These are phyloP conservation scores for Castanospermum australe DNA, from an alignment of 306 rosid species.

Conservation along the genomic window DNA sequence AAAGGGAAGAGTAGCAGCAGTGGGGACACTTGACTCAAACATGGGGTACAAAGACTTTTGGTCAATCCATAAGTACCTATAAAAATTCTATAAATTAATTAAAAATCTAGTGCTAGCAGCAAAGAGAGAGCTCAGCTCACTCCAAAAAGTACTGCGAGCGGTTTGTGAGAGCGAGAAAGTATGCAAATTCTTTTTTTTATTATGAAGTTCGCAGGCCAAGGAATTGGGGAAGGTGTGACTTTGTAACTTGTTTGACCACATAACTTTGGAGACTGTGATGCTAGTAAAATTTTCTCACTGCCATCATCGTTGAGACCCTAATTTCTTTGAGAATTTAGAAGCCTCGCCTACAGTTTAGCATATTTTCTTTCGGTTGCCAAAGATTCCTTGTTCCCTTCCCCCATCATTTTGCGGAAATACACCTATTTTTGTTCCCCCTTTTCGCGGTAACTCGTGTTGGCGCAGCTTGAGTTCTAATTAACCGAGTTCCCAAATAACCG, in stretches of 20 bases:
- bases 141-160: background rate
- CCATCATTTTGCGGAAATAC: slow-evolving; percentile 38
- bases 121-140: background rate
- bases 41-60: slow-evolving; percentile 34
- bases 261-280: slow-evolving; percentile 54
- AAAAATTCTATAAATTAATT: slow-evolving; percentile 17
- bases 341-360: slow-evolving; percentile 36
- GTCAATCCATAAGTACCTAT: slow-evolving; percentile 29
- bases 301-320: slow-evolving; percentile 27
- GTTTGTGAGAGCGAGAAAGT: background rate
- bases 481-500: slow-evolving; percentile 20
- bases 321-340: slow-evolving; percentile 33
- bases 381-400: slow-evolving; percentile 71
- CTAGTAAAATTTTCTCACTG: slow-evolving; percentile 19
- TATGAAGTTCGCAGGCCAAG: slow-evolving; percentile 51
- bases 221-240: slow-evolving; percentile 59
- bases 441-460: slow-evolving; percentile 7
- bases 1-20: slow-evolving; percentile 9
- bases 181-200: background rate
- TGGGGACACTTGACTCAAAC: slow-evolving; percentile 39
- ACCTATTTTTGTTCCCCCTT: slow-evolving; percentile 38
- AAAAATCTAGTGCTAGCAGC: background rate
- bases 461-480: slow-evolving; percentile 5
- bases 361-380: slow-evolving; percentile 50
- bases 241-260: slow-evolving; percentile 53